Evolutionary conservation across 768 basidiomycete species (phyloP).

Genomic region (Naganishia antarctica): DNA sequence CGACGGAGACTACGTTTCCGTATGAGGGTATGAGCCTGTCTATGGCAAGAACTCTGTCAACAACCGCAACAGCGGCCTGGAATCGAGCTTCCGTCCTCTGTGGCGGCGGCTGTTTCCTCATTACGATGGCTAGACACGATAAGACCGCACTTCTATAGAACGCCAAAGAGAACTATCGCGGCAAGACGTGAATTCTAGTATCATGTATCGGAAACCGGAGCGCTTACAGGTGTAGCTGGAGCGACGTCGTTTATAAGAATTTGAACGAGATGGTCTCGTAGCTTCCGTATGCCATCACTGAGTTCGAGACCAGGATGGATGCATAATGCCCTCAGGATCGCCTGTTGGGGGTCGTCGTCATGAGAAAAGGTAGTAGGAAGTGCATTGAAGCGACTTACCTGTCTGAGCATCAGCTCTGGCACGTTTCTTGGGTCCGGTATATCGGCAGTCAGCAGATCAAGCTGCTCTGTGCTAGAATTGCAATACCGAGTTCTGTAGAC

Average conservation of each 20-base stretch:
- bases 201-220: background rate
- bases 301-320: background rate
- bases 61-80: conserved; percentile 1
- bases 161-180: conserved; percentile 19
- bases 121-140: conserved; percentile 12
- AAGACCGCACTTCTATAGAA: conserved; percentile 20
- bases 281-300: conserved; percentile 4
- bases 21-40: conserved; percentile 90
- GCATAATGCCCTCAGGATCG: background rate
- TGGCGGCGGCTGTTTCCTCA: conserved; percentile 8
- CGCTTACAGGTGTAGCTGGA: conserved; percentile 1
- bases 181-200: background rate
- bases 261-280: conserved; percentile 15
- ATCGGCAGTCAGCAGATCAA: conserved; percentile 55
- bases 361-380: too few relatives aligned
- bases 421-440: conserved; percentile 1
- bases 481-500: conserved; percentile 79
- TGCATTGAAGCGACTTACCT: background rate
- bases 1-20: conserved; percentile 87
- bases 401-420: conserved; percentile 9
- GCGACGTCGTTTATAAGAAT: conserved; percentile 1
- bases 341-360: too few relatives aligned
- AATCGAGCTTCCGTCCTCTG: background rate
- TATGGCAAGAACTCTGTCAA: conserved; percentile 52
- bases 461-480: conserved; percentile 57